Conservation (phyloP, 768 basidiomycete species). For the Tricholoma furcatifolium region DNA sequence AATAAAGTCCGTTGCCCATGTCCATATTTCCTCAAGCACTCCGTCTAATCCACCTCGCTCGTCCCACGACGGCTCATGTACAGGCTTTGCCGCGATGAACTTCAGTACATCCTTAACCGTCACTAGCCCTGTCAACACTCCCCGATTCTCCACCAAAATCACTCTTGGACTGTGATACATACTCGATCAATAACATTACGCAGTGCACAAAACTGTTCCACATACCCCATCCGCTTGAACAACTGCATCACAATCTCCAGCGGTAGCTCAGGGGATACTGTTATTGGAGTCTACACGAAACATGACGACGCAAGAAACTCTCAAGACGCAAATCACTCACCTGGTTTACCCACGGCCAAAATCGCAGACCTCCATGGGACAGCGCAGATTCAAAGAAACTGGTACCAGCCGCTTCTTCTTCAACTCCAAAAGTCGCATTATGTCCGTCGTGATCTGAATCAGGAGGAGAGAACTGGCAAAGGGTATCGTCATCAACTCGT, state of each 20-base stretch:
- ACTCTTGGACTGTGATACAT: slow-evolving; percentile 72
- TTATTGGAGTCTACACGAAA: slow-evolving; percentile 80
- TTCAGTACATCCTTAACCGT: slow-evolving; percentile 96
- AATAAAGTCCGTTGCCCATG: slow-evolving; percentile 41
- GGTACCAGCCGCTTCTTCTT: slow-evolving; percentile 68
- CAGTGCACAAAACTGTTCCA: slow-evolving; percentile 15
- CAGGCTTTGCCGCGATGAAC: slow-evolving; percentile 67
- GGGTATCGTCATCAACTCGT: slow-evolving; percentile 60
- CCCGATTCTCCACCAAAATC: slow-evolving; percentile 91
- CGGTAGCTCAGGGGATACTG: slow-evolving; percentile 87
- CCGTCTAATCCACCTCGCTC: slow-evolving; percentile 65
- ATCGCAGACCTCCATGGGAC: slow-evolving; percentile 55
- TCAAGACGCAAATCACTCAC: slow-evolving; percentile 39
- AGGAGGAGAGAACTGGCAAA: slow-evolving; percentile 66
- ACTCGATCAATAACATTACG: background rate
- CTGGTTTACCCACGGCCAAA: slow-evolving; percentile 95
- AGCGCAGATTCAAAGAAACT: slow-evolving; percentile 58
- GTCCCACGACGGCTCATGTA: slow-evolving; percentile 55
- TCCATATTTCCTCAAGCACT: slow-evolving; percentile 61
- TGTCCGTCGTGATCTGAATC: slow-evolving; percentile 53
- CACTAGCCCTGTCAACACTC: slow-evolving; percentile 78
- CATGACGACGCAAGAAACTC: background rate
- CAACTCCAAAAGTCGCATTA: slow-evolving; percentile 54
- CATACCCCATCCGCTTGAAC: slow-evolving; percentile 97
- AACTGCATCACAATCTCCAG: slow-evolving; percentile 97